Evolutionary conservation across 2,329 filamentous ascomycete species (phyloP).

Genomic region (Scedosporium apiospermum): DNA sequence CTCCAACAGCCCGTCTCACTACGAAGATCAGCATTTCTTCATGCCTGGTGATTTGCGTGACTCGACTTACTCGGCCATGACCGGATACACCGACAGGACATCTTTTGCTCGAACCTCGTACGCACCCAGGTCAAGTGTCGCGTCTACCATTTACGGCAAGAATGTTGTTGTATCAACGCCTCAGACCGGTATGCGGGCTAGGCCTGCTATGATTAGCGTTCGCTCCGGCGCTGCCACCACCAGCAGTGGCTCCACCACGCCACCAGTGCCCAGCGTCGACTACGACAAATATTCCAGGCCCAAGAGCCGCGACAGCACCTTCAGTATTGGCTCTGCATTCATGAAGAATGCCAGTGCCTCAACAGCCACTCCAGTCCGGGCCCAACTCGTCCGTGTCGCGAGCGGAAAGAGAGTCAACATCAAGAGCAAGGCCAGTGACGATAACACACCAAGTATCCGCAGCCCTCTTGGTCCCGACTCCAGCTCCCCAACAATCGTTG

Average conservation of each 20-base stretch:
- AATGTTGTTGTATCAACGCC: slow-evolving; percentile 76
- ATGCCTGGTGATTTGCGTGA: slow-evolving; percentile 83
- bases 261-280: slow-evolving; percentile 66
- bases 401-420: slow-evolving; percentile 29
- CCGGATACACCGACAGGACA: slow-evolving; percentile 50
- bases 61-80: slow-evolving; percentile 78
- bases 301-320: slow-evolving; percentile 47
- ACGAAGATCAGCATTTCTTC: slow-evolving; percentile 83
- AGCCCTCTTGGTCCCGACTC: slow-evolving; percentile 23
- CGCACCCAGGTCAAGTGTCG: slow-evolving; percentile 62
- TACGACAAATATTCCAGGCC: slow-evolving; percentile 47
- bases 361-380: slow-evolving; percentile 46
- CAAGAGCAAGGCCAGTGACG: slow-evolving; percentile 13
- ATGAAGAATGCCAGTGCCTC: slow-evolving; percentile 53
- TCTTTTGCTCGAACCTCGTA: slow-evolving; percentile 52
- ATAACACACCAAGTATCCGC: slow-evolving; percentile 8
- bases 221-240: slow-evolving; percentile 53
- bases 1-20: slow-evolving; percentile 38
- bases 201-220: slow-evolving; percentile 88
- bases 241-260: slow-evolving; percentile 44
- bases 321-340: slow-evolving; percentile 60
- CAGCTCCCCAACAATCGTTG: slow-evolving; percentile 30
- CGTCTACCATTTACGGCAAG: slow-evolving; percentile 89
- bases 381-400: slow-evolving; percentile 51
- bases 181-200: slow-evolving; percentile 77